Evolutionary conservation across 805 yeast species (phyloP).

Genomic region (Cephaloascus albidus): DNA sequence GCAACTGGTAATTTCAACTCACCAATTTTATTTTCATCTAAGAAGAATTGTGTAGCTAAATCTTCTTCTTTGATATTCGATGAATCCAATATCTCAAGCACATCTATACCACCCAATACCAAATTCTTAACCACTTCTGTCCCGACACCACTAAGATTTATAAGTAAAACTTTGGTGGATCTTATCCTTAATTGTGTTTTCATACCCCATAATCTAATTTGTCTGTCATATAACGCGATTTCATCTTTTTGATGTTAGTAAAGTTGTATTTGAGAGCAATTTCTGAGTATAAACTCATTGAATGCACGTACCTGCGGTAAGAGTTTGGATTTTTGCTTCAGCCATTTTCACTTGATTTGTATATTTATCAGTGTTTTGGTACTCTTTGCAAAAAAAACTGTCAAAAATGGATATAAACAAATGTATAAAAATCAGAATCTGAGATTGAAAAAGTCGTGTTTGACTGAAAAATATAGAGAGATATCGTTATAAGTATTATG

Average conservation of each 20-base stretch:
- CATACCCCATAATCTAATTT: constrained; percentile 92
- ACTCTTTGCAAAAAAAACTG: too few relatives aligned
- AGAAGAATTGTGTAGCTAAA: constrained; percentile 66
- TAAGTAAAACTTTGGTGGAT: constrained; percentile 57
- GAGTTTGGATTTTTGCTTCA: not conserved
- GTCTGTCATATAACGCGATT: constrained; percentile 88
- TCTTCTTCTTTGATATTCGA: constrained; percentile 49
- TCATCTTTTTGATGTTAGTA: constrained; percentile 41
- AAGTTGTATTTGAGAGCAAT: not conserved
- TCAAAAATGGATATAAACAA: too few relatives aligned
- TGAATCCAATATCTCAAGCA: constrained; percentile 60
- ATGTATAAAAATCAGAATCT: too few relatives aligned
- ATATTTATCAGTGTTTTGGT: too few relatives aligned
- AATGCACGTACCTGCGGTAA: not conserved
- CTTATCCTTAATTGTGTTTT: constrained; percentile 79
- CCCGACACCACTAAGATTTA: constrained; percentile 71
- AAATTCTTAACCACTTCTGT: constrained; percentile 78
- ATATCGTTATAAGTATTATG: too few relatives aligned
- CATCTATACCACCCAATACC: constrained; percentile 81
- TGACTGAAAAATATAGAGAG: too few relatives aligned
- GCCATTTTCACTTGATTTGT: too few relatives aligned
- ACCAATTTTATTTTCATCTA: constrained; percentile 50
- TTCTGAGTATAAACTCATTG: not conserved
- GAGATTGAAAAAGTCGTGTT: too few relatives aligned
- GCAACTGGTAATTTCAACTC: constrained; percentile 45